Evolutionary conservation across 2,329 filamentous ascomycete species (phyloP).

Genomic region (Colletotrichum gigasporum): DNA sequence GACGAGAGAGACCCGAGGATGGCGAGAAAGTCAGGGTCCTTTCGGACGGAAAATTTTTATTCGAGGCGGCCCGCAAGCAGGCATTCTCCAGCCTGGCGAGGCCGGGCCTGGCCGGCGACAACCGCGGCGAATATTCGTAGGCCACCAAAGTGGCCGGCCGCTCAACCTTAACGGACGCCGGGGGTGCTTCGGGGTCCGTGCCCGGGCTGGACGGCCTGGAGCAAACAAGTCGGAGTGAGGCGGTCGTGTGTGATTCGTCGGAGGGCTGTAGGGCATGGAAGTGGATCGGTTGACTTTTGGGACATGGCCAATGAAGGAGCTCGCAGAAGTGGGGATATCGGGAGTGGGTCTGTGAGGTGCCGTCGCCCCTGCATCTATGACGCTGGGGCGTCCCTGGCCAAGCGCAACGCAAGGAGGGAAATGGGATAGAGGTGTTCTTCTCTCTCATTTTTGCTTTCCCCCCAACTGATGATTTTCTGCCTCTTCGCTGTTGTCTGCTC

Average conservation of each 20-base stretch:
- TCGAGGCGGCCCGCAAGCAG: no score
- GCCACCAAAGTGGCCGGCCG: neutral
- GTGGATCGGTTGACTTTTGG: neutral
- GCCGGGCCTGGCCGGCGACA: neutral
- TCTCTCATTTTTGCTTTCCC: neutral
- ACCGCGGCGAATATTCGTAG: neutral
- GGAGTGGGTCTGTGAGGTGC: neutral
- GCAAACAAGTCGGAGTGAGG: neutral
- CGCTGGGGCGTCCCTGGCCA: neutral
- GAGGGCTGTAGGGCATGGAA: neutral
- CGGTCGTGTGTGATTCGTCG: neutral
- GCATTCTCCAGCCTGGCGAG: no score
- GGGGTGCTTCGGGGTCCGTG: neutral
- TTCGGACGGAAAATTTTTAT: slow-evolving; percentile 2
- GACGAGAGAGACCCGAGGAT: neutral
- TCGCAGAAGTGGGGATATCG: neutral
- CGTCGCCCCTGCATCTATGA: neutral
- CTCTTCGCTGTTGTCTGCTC: neutral
- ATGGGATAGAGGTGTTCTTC: neutral
- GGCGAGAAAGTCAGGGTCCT: neutral
- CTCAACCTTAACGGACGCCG: slow-evolving; percentile 24
- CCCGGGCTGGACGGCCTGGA: neutral
- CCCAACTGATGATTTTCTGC: neutral
- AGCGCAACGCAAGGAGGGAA: neutral
- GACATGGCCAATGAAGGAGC: no score